A percentile compares a stretch with the other conserved stretches of the same genome.
Evolutionary conservation across 805 yeast genomes (phyloP).

Genomic region (Blastobotrys attinorum): DNA sequence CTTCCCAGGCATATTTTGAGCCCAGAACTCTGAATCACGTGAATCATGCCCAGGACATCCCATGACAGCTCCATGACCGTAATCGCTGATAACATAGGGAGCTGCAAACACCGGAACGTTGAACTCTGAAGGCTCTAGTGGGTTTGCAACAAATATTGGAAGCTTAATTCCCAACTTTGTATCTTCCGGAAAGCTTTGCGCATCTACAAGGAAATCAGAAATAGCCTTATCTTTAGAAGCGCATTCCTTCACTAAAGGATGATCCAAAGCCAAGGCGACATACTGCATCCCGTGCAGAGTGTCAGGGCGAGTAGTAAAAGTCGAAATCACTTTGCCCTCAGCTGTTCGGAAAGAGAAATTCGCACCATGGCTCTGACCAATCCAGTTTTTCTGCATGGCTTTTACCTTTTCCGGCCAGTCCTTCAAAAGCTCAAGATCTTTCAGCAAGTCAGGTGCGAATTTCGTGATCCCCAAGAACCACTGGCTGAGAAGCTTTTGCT

Average conservation of each 20-base stretch:
- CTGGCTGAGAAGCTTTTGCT: conserved; percentile 70
- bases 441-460: conserved; percentile 58
- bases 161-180: conserved; percentile 57
- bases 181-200: conserved; percentile 31
- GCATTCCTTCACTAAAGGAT: conserved; percentile 44
- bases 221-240: conserved; percentile 37
- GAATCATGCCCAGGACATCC: conserved; percentile 94
- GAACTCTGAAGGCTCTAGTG: conserved; percentile 37
- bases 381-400: conserved; percentile 90
- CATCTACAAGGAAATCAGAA: conserved; percentile 36
- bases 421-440: conserved; percentile 52
- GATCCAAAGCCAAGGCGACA: conserved; percentile 67
- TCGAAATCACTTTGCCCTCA: conserved; percentile 31
- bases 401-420: conserved; percentile 88
- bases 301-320: conserved; percentile 87
- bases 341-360: conserved; percentile 34
- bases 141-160: conserved; percentile 42
- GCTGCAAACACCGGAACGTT: conserved; percentile 76
- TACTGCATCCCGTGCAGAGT: conserved; percentile 79
- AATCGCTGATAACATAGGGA: conserved; percentile 76
- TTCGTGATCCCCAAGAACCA: conserved; percentile 92
- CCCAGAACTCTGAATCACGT: conserved; percentile 81
- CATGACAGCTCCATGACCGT: conserved; percentile 95
- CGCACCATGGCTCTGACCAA: conserved; percentile 80
- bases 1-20: conserved; percentile 41